Evolutionary conservation across 1,139 yeast genomes (phyloP).

Genomic region (Starmera stellimalicola): DNA sequence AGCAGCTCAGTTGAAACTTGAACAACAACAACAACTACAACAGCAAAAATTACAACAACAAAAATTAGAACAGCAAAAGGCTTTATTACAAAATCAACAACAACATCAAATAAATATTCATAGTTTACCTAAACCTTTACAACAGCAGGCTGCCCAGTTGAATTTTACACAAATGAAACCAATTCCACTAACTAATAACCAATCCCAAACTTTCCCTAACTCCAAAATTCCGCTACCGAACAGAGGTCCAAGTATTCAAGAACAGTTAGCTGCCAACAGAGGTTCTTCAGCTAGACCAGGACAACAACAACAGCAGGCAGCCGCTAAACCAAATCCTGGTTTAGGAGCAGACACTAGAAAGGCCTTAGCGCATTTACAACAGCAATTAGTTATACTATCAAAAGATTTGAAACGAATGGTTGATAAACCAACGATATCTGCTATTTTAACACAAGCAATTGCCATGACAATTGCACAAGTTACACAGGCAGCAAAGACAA

Average conservation of each 20-base stretch:
- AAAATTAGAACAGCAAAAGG: slow-evolving; percentile 22
- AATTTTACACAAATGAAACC: slow-evolving; percentile 1
- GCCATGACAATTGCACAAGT: slow-evolving; percentile 91
- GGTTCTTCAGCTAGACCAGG: slow-evolving; percentile 13
- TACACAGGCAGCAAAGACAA: slow-evolving; percentile 76
- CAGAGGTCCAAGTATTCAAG: slow-evolving; percentile 31
- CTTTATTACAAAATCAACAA: too few species aligned
- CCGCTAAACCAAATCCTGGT: slow-evolving; percentile 15
- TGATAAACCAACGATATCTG: slow-evolving; percentile 67
- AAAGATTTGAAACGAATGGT: slow-evolving; percentile 56
- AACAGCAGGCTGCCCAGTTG: slow-evolving; percentile 9
- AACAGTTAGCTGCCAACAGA: slow-evolving; percentile 46
- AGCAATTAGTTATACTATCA: slow-evolving; percentile 59
- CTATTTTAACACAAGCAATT: slow-evolving; percentile 79
- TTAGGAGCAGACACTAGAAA: slow-evolving; percentile 52
- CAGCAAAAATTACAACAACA: slow-evolving; percentile 26
- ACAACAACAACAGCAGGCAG: slow-evolving; percentile 8
- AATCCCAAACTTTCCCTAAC: slow-evolving; percentile 2
- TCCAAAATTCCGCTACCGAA: slow-evolving; percentile 1
- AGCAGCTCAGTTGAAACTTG: slow-evolving; percentile 45
- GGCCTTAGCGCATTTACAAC: slow-evolving; percentile 59
- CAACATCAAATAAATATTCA: not conserved
- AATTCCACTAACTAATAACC: not conserved
- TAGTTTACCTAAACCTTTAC: slow-evolving; percentile 1
- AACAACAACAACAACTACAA: slow-evolving; percentile 37